Base-by-base conservation (phyloP, 352 stramenopile genomes). In the Phytophthora aleatoria region DNA sequence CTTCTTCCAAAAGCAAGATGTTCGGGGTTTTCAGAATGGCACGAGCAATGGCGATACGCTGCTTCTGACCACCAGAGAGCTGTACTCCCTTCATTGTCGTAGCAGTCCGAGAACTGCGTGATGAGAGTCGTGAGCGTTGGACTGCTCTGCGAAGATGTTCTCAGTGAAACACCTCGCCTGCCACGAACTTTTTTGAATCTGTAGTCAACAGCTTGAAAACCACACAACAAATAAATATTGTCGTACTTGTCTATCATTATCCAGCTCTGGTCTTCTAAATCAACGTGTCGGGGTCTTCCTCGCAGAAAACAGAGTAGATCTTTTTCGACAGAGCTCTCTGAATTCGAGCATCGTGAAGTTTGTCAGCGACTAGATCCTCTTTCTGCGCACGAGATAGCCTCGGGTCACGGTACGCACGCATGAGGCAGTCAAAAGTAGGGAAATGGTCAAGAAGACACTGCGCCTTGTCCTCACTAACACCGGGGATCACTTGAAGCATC, bases 101-200 rank as follows among this genome's bases (percentile, higher is more conserved):
- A 98, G 28, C 89, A 82, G 26, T 98, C 88, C 1, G 93, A 80
- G 44, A 99, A 96, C 12, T 77, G 50, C 3, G 70, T 75, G 78
- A 98, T 98, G 66, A 98, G 20, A 99, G 54, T 88, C 77, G 73
- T 97, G 80, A 0, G 92, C 93, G 72, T 98, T 98, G 24, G 94
- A 93, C 50, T 71, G 69, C 10, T 60, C 33, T 8, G 79, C 69
- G 30, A 82, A 47, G 1, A 88, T 90, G 53, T 87, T 85, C 16
- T 88, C 81, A 5, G 75, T 68, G 42, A 90, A 20, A 20, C 20
- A 20, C 20, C 20, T 20, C 20, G 20, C 20, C 20, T 20, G 20
- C 20, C 20, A 20, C 20, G 20, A 20, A 20, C 20, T 20, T 20
- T 20, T 20, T 20, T 20, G 20, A 20, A 20, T 1, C 20, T 20